These are phyloP conservation scores for Pyrenula aspistea DNA, from an alignment of 495 filamentous ascomycete genomes.

Conservation along the genomic window DNA sequence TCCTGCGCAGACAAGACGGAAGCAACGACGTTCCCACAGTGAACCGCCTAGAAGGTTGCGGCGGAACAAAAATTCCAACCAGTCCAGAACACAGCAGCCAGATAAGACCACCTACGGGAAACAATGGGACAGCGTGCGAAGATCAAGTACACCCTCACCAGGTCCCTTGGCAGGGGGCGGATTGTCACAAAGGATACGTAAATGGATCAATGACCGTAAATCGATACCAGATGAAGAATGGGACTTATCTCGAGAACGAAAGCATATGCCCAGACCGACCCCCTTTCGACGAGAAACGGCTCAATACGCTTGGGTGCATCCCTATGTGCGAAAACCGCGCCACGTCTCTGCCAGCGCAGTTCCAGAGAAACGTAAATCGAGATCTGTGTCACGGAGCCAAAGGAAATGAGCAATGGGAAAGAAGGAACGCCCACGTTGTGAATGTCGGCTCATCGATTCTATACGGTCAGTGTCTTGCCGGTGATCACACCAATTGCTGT, in stretches of 20 bases:
- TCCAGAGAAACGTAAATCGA: background rate
- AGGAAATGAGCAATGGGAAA: background rate
- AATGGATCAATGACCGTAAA: background rate
- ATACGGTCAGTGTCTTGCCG: background rate
- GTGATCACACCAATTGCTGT: background rate
- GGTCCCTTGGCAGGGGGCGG: background rate
- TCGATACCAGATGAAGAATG: background rate
- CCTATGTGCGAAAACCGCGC: constrained; percentile 22
- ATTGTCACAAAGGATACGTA: background rate
- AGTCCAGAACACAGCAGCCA: background rate
- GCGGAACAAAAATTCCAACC: background rate
- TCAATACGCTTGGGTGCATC: constrained; percentile 29
- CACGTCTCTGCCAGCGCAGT: constrained; percentile 7
- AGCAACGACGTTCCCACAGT: constrained; percentile 4
- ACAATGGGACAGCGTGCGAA: background rate
- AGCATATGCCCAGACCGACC: background rate
- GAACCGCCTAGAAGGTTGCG: background rate
- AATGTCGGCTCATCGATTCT: background rate
- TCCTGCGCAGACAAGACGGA: constrained; percentile 3
- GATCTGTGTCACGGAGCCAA: background rate
- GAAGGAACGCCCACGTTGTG: background rate
- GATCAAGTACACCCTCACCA: background rate
- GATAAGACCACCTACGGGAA: background rate
- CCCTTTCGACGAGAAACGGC: constrained; percentile 8
- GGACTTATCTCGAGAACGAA: background rate